Conservation (phyloP, 208 protist species). For the Acanthamoeba royreba region DNA sequence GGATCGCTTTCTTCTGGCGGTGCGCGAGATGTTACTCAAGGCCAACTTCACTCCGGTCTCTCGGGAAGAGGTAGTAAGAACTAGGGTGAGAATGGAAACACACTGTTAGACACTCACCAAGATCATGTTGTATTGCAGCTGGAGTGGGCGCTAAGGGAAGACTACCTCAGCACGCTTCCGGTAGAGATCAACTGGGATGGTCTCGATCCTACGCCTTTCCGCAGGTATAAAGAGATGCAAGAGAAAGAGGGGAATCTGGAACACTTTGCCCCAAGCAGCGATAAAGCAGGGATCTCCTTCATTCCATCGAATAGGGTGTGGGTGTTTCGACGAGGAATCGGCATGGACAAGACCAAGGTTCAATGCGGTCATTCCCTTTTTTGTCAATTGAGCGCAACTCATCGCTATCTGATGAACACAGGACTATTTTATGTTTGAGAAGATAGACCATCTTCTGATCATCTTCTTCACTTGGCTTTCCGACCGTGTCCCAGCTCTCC, state of each 20-base stretch:
- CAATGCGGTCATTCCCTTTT: neutral
- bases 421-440: slow-evolving; percentile 1
- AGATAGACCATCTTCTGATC: neutral
- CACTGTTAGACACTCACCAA: neutral
- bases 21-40: neutral
- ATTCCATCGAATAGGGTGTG: neutral
- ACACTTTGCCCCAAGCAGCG: neutral
- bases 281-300: neutral
- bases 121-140: neutral
- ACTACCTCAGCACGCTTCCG: neutral
- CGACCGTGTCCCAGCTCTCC: neutral
- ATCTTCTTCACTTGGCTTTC: neutral
- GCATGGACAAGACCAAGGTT: neutral
- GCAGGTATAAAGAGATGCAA: neutral
- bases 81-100: neutral
- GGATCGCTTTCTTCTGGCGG: neutral
- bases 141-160: neutral
- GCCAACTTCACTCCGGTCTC: neutral
- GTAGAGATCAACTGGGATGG: neutral
- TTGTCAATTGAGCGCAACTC: neutral
- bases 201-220: neutral
- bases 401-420: neutral
- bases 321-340: neutral
- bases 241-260: neutral
- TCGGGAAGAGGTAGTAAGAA: neutral